Evolutionary conservation across 2,329 filamentous ascomycete species (phyloP).

Genomic region (Clarireedia homoeocarpa): DNA sequence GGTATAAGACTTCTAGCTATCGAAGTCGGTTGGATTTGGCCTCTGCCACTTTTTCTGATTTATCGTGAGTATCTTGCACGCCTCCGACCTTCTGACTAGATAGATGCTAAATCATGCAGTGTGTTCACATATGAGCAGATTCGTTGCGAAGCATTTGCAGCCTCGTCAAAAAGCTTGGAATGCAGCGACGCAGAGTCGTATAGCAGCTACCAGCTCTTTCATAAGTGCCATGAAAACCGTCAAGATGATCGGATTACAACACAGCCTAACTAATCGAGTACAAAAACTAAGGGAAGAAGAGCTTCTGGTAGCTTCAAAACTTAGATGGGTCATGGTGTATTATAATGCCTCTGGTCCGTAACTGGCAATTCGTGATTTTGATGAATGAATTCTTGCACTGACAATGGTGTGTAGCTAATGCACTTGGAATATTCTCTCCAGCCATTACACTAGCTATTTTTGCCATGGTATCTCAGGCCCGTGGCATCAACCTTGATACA

Average conservation of each 20-base stretch:
- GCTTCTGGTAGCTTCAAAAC: conserved; percentile 26
- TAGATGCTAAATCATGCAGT: conserved; percentile 24
- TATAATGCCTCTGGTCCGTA: conserved; percentile 35
- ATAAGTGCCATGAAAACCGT: conserved; percentile 33
- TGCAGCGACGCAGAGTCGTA: conserved; percentile 33
- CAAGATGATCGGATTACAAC: conserved; percentile 31
- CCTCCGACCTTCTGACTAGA: background rate
- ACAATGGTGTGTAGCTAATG: conserved; percentile 15
- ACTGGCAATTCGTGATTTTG: conserved; percentile 6
- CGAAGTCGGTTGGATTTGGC: conserved; percentile 37
- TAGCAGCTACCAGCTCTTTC: conserved; percentile 31
- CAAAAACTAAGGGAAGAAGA: conserved; percentile 19
- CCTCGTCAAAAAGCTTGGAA: conserved; percentile 34
- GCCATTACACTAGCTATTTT: conserved; percentile 18
- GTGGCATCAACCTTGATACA: background rate
- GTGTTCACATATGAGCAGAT: conserved; percentile 35
- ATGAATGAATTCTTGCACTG: background rate
- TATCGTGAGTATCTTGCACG: conserved; percentile 28
- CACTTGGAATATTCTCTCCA: conserved; percentile 19
- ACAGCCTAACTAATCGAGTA: conserved; percentile 2
- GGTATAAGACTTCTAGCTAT: conserved; percentile 33
- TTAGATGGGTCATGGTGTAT: conserved; percentile 35
- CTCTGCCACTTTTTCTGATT: conserved; percentile 35
- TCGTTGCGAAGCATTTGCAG: conserved; percentile 32
- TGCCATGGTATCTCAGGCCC: conserved; percentile 10